phyloP scores from a whole-genome alignment of 2,329 filamentous ascomycete species.

The Fusarium nelsonii region DNA sequence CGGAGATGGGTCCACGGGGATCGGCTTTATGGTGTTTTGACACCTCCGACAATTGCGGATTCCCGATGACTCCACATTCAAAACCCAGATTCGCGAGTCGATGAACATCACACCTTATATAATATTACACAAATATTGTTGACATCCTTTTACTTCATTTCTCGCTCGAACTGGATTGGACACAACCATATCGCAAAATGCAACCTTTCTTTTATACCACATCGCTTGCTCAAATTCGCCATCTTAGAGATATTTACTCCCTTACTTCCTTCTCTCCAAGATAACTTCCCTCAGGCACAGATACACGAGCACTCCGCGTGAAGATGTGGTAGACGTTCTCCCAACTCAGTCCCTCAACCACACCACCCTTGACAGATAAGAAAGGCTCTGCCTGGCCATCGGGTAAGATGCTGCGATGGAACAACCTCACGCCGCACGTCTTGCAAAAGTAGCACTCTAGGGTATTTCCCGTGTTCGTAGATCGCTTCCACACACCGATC shows the following conservation, averaged over 20 bases:
- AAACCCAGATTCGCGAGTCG: neutral
- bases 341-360: conserved; percentile 58
- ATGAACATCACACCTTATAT: neutral
- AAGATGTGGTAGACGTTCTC: conserved; percentile 60
- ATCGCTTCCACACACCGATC: conserved; percentile 55
- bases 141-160: neutral
- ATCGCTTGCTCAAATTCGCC: neutral
- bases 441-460: conserved; percentile 60
- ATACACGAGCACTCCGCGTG: conserved; percentile 58
- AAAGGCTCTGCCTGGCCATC: conserved; percentile 55
- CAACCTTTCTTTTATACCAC: neutral
- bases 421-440: conserved; percentile 60
- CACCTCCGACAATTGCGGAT: conserved; percentile 32
- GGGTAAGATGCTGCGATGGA: conserved; percentile 57
- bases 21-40: conserved; percentile 34
- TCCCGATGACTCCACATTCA: conserved; percentile 14
- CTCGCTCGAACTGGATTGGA: neutral
- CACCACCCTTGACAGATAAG: conserved; percentile 62
- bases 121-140: neutral
- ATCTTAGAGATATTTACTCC: neutral
- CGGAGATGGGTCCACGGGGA: conserved; percentile 30
- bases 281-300: conserved; percentile 56
- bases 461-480: conserved; percentile 56
- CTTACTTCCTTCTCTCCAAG: conserved; percentile 29
- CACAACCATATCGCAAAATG: neutral